Conservation (phyloP, 2,329 filamentous ascomycete genomes). For the Colletotrichum costaricense region DNA sequence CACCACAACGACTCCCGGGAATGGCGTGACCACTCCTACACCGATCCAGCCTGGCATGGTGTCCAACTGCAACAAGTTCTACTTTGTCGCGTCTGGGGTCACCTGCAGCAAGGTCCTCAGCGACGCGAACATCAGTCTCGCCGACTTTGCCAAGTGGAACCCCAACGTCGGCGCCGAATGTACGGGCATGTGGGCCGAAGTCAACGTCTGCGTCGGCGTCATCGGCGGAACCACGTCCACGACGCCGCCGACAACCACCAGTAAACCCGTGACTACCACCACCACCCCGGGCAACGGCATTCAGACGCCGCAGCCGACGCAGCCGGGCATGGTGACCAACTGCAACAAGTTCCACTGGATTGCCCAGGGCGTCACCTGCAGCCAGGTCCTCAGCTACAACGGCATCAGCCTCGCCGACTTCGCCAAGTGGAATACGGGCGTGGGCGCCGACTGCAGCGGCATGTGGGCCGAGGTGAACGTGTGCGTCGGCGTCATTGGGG, state of each 20-base stretch:
- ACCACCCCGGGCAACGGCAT: conserved; percentile 34
- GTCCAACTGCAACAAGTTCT: too few relatives aligned
- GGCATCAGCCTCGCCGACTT: background rate
- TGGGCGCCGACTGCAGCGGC: background rate
- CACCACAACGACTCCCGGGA: too few relatives aligned
- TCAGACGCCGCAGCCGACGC: background rate
- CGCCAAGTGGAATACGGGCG: background rate
- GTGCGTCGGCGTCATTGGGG: background rate
- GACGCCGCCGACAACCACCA: conserved; percentile 22
- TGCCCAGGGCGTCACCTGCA: too few relatives aligned
- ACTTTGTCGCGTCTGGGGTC: too few relatives aligned
- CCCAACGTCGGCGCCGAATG: background rate
- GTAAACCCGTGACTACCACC: background rate
- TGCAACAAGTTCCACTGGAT: too few relatives aligned
- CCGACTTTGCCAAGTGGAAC: conserved; percentile 41
- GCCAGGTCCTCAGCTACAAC: background rate
- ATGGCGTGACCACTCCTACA: too few relatives aligned
- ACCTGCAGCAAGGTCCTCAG: too few relatives aligned
- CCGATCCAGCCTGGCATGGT: too few relatives aligned
- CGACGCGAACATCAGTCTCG: background rate
- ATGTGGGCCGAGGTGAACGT: background rate
- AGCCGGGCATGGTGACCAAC: too few relatives aligned
- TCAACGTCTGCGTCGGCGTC: conserved; percentile 20
- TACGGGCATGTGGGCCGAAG: conserved; percentile 15
- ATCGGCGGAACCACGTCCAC: conserved; percentile 17